A percentile compares a stretch with the other conserved stretches of the same genome.
phyloP scores from a whole-genome alignment of 371 early-diverging fungal genomes.

The Zychaea mexicana region DNA sequence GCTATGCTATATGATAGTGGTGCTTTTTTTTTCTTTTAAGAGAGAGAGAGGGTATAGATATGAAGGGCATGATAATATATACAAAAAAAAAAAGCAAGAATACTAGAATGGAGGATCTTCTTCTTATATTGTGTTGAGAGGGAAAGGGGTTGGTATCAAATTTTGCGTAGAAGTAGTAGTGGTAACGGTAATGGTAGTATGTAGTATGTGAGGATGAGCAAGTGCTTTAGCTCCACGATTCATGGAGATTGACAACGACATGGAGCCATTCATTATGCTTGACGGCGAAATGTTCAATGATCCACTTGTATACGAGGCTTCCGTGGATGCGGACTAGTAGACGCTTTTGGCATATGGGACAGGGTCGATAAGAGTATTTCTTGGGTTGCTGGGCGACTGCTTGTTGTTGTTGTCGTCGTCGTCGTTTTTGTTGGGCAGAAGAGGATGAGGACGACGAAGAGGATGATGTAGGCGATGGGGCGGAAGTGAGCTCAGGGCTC shows the following conservation, averaged over 20 bases:
- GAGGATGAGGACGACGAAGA: slow-evolving; percentile 3
- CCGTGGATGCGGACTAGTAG: slow-evolving; percentile 50
- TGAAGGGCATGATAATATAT: too few relatives aligned
- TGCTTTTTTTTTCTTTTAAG: too few relatives aligned
- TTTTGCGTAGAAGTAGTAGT: slow-evolving; percentile 1
- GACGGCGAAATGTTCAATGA: slow-evolving; percentile 46
- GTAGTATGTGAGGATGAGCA: neutral
- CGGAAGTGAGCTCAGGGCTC: slow-evolving; percentile 1
- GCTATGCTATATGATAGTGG: too few relatives aligned
- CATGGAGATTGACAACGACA: slow-evolving; percentile 50
- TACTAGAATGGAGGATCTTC: neutral
- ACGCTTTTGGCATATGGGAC: slow-evolving; percentile 52
- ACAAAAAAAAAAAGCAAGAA: neutral
- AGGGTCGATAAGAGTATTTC: slow-evolving; percentile 44
- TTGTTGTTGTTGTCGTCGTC: neutral
- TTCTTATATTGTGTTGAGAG: too few relatives aligned
- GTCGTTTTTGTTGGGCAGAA: neutral
- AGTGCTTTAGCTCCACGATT: slow-evolving; percentile 5
- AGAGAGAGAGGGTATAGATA: too few relatives aligned
- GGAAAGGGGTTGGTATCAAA: too few relatives aligned
- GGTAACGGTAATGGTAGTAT: neutral
- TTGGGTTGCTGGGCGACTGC: neutral
- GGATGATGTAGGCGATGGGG: neutral
- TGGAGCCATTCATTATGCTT: slow-evolving; percentile 53
- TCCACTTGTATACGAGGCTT: slow-evolving; percentile 51